Conservation (phyloP, 176 grass and related monocot species). For the Panicum miliaceum region DNA sequence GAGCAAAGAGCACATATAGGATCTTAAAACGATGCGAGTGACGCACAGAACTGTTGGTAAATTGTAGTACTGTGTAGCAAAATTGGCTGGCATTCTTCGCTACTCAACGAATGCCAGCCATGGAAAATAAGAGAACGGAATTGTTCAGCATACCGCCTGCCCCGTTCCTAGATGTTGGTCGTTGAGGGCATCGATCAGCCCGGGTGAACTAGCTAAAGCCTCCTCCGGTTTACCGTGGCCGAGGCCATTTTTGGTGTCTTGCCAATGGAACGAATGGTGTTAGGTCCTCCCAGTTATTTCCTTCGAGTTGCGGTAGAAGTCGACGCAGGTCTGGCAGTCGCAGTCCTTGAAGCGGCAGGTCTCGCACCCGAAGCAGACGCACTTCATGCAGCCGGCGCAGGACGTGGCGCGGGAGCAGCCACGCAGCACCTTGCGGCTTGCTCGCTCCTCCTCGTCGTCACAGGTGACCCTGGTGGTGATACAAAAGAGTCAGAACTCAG, state of each 20-base stretch:
- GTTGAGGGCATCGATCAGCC: background rate
- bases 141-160: conserved; percentile 13
- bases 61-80: background rate
- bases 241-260: background rate
- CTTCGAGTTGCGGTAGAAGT: conserved; percentile 79
- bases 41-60: background rate
- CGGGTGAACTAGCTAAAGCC: background rate
- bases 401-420: conserved; percentile 71
- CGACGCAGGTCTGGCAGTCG: conserved; percentile 85
- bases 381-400: conserved; percentile 84
- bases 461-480: conserved; percentile 60
- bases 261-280: conserved; percentile 43
- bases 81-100: conserved; percentile 18
- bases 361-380: conserved; percentile 91
- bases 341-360: conserved; percentile 94
- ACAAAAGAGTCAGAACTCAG: background rate
- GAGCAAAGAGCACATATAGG: background rate
- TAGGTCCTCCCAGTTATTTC: conserved; percentile 14
- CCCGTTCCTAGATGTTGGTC: background rate
- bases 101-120: conserved; percentile 23
- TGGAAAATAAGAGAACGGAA: background rate
- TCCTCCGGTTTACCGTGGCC: background rate
- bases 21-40: background rate
- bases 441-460: conserved; percentile 88
- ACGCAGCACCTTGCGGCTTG: conserved; percentile 82